Percentiles rank a stretch among this genome's conserved stretches.
These are phyloP conservation scores for Apophysomyces elegans DNA, from an alignment of 371 early-diverging fungal species.

Conservation along the genomic window DNA sequence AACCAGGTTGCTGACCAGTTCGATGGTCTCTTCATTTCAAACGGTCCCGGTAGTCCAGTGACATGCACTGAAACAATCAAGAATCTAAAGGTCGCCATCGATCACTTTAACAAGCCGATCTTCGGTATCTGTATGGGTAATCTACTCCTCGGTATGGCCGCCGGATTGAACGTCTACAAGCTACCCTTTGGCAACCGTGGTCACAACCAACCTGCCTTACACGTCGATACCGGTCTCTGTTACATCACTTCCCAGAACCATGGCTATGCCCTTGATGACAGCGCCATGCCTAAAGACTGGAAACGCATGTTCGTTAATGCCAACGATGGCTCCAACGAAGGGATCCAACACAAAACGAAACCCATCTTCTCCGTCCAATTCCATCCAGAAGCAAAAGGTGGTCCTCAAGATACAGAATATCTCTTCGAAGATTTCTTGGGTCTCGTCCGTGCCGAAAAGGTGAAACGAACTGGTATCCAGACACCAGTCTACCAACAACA, in stretches of 20 bases:
- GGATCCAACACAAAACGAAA: conserved; percentile 73
- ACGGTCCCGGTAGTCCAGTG: conserved; percentile 92
- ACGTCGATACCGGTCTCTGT: conserved; percentile 74
- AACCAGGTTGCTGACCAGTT: conserved; percentile 60
- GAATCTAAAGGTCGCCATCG: conserved; percentile 68
- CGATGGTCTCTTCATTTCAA: conserved; percentile 93
- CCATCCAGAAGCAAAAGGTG: conserved; percentile 96
- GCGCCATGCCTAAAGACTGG: conserved; percentile 72
- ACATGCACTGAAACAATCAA: conserved; percentile 67
- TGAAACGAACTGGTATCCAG: conserved; percentile 9
- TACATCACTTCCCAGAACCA: conserved; percentile 97
- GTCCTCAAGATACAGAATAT: conserved; percentile 91
- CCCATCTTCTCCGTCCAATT: conserved; percentile 92
- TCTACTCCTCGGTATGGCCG: conserved; percentile 88
- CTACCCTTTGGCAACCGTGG: conserved; percentile 95
- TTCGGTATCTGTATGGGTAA: conserved; percentile 99
- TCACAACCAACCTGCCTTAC: conserved; percentile 93
- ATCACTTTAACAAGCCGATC: conserved; percentile 77
- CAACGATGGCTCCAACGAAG: conserved; percentile 95
- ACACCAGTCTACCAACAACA: conserved; percentile 4
- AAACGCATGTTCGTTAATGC: conserved; percentile 88
- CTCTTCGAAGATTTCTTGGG: conserved; percentile 76
- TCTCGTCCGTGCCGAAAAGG: conserved; percentile 20
- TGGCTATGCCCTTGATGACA: conserved; percentile 88
- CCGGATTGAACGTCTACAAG: conserved; percentile 86